Conservation (phyloP, 441 rosid genomes). For the Populus hybrid region DNA sequence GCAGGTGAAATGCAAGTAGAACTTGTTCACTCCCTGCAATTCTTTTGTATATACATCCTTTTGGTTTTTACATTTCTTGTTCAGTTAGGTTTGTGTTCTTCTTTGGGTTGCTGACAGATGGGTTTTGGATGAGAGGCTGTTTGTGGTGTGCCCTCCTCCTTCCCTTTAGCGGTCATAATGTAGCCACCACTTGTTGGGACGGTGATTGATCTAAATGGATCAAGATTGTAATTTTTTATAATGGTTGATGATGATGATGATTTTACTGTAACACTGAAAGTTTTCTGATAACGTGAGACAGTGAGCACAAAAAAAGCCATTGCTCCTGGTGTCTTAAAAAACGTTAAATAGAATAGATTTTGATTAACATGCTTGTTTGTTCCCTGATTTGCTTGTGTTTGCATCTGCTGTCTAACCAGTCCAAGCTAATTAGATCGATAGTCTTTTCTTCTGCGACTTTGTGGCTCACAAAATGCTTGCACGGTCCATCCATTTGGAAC, state of each 20-base stretch:
- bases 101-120: slow-evolving; percentile 17
- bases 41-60: slow-evolving; percentile 15
- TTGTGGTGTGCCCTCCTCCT: slow-evolving; percentile 54
- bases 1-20: background rate
- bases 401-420: background rate
- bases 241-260: background rate
- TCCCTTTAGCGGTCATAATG: slow-evolving; percentile 18
- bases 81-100: slow-evolving; percentile 9
- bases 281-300: slow-evolving; percentile 3
- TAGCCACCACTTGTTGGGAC: slow-evolving; percentile 13
- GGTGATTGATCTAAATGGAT: slow-evolving; percentile 18
- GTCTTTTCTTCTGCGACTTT: background rate
- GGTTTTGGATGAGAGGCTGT: slow-evolving; percentile 78
- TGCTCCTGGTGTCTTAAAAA: background rate
- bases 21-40: background rate
- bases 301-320: background rate
- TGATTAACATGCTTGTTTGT: background rate
- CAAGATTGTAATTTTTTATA: slow-evolving; percentile 14
- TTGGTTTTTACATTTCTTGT: slow-evolving; percentile 4
- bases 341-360: background rate
- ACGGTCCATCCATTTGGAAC: background rate
- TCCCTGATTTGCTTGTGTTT: background rate
- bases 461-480: background rate
- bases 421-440: background rate
- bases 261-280: background rate